A percentile compares a stretch with the other conserved stretches of the same genome.
These are phyloP conservation scores for Peniophora sp. DNA, from an alignment of 1,284 basidiomycete genomes.

Conservation along the genomic window DNA sequence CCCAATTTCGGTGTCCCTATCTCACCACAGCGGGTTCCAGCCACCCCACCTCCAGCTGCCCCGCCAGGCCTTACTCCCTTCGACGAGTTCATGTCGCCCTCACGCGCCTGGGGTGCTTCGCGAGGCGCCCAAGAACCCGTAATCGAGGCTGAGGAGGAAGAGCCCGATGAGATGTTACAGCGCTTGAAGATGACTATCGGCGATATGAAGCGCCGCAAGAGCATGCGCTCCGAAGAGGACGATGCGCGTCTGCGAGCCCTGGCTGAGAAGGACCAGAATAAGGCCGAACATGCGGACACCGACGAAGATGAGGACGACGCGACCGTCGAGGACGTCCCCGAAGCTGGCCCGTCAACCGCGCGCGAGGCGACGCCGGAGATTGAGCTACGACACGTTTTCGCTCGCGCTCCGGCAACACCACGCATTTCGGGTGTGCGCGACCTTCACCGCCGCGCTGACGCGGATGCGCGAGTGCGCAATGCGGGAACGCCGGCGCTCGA, in stretches of 20 bases:
- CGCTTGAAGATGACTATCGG: slow-evolving; percentile 58
- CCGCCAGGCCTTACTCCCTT: neutral
- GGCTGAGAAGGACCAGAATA: slow-evolving; percentile 5
- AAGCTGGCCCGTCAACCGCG: neutral
- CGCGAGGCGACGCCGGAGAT: neutral
- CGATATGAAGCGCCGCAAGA: slow-evolving; percentile 47
- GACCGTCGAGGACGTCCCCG: neutral
- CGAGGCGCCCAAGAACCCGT: slow-evolving; percentile 9
- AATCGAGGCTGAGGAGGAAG: slow-evolving; percentile 21
- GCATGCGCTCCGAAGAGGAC: slow-evolving; percentile 22
- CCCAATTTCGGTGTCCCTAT: slow-evolving; percentile 1
- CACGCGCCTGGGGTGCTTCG: slow-evolving; percentile 10
- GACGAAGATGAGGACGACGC: slow-evolving; percentile 1
- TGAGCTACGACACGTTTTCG: neutral
- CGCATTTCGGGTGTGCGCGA: neutral
- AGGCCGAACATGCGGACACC: slow-evolving; percentile 3
- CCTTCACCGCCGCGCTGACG: neutral
- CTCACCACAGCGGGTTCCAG: neutral
- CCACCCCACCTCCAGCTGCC: neutral
- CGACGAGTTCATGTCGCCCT: slow-evolving; percentile 10
- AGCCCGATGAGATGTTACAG: slow-evolving; percentile 46
- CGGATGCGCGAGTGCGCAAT: neutral
- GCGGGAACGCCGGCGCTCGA: neutral
- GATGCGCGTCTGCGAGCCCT: slow-evolving; percentile 4
- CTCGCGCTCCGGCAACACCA: neutral